Base-by-base conservation (phyloP, 192 early-diverging fungal species). In the Coemansia sp. region DNA sequence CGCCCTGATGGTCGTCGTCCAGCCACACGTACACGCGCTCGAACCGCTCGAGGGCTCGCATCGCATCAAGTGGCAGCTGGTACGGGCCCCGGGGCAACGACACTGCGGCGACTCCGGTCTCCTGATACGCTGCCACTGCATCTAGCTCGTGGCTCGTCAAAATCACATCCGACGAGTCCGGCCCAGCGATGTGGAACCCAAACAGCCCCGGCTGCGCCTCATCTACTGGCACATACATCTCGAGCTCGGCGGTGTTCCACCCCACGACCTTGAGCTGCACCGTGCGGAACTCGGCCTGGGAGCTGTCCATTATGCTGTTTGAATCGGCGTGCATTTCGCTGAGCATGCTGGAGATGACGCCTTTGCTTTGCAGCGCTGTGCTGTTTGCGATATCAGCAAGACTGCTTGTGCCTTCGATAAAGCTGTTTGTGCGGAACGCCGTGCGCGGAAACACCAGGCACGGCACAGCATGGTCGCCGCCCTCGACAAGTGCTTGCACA, bases 1-100 rank as follows among this genome's bases (percentile, higher is more conserved):
- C 76, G 59, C 88, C 88, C 46, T 85, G 80, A n/a, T 84, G 75
- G 68, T 85, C 83, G 72, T 88, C 87, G 71, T 88, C 82, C 23
- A 89, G 66, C 88, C 88, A 89, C 50, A 89, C 61, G 47, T 89
- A 88, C 5, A 89, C 74, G 31, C 82, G 82, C 36, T 82, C 82
- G 57, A 88, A 89, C 11, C 86, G 76, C 57, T 89, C 87, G 25
- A 89, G 55, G 22, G 84, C 72, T 20, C 84, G 85, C 65, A 88
- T 80, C 22, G 82, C 62, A 21, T 83, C 72, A 47, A 86, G 65
- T 3, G 85, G 85, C 34, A 89, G 70, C 66, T 87, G 86, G 48
- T 86, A 85, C 8, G 78, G 59, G 28, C 75, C 64, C 7, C 54
- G 67, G 3, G 88, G 88, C 44, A 89, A 69, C 17, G 86, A 86